Evolutionary conservation across 306 rosid genomes (phyloP).

Genomic region (Prunus padus): DNA sequence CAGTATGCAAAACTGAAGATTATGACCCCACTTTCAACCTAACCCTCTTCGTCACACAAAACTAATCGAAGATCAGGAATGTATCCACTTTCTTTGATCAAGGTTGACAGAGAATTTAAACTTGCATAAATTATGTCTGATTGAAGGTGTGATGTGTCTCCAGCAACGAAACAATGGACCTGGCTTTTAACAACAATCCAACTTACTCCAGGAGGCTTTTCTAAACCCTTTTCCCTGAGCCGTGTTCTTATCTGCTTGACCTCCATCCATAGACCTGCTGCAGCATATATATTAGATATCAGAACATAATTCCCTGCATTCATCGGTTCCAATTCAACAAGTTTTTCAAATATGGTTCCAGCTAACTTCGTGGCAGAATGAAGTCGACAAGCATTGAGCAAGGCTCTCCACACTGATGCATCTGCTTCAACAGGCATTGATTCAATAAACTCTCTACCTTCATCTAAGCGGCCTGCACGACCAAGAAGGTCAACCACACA

Average conservation of each 20-base stretch:
- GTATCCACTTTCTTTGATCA: constrained; percentile 35
- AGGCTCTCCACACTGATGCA: constrained; percentile 54
- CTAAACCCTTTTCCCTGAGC: constrained; percentile 40
- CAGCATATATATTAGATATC: constrained; percentile 48
- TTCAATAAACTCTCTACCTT: constrained; percentile 40
- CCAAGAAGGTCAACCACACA: constrained; percentile 51
- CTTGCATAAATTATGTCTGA: constrained; percentile 37
- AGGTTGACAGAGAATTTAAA: constrained; percentile 32
- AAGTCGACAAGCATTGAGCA: constrained; percentile 44
- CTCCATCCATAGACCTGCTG: constrained; percentile 41
- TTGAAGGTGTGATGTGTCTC: constrained; percentile 35
- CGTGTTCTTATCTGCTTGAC: constrained; percentile 31
- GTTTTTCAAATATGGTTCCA: constrained; percentile 33
- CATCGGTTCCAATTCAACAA: constrained; percentile 44
- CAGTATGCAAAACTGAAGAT: no score
- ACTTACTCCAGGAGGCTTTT: constrained; percentile 41
- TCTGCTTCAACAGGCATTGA: constrained; percentile 40
- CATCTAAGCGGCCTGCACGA: constrained; percentile 40
- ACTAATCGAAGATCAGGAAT: constrained; percentile 18
- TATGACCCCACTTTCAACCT: neutral
- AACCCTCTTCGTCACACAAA: constrained; percentile 26
- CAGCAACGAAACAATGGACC: constrained; percentile 34
- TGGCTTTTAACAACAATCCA: constrained; percentile 43
- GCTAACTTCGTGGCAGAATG: constrained; percentile 26
- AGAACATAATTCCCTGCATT: constrained; percentile 44